Evolutionary conservation across 2,329 filamentous ascomycete species (phyloP).

Genomic region (Byssochlamys sp.): DNA sequence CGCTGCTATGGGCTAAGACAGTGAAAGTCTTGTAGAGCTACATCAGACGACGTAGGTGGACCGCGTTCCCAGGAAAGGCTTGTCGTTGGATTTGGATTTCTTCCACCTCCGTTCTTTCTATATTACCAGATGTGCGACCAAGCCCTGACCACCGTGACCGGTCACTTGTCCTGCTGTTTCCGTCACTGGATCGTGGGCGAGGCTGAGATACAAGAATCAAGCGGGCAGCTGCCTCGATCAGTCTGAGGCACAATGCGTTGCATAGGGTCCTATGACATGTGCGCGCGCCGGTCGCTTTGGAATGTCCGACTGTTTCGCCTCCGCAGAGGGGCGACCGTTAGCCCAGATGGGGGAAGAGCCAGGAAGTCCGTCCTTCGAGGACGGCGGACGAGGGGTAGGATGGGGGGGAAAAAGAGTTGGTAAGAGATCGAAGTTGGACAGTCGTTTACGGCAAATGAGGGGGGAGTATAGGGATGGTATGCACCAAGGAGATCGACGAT

Average conservation of each 20-base stretch:
- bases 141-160: not conserved
- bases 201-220: conserved; percentile 5
- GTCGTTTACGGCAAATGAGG: conserved; percentile 1
- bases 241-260: conserved; percentile 22
- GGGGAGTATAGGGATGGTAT: not conserved
- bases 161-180: conserved; percentile 2
- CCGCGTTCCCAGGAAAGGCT: conserved; percentile 7
- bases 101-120: not conserved
- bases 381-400: not conserved
- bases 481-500: not conserved
- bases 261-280: conserved; percentile 6
- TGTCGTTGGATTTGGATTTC: not conserved
- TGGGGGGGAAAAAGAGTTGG: not conserved
- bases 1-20: conserved; percentile 8
- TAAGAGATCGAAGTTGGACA: not conserved
- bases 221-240: conserved; percentile 26
- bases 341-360: not conserved
- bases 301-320: conserved; percentile 2
- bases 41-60: not conserved
- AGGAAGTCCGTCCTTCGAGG: not conserved
- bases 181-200: conserved; percentile 20
- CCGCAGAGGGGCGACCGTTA: not conserved
- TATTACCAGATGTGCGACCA: not conserved
- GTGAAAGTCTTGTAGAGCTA: conserved; percentile 5
- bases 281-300: not conserved